These are phyloP conservation scores for Chaetomidium leptoderma DNA, from an alignment of 495 filamentous ascomycete genomes.

Conservation along the genomic window DNA sequence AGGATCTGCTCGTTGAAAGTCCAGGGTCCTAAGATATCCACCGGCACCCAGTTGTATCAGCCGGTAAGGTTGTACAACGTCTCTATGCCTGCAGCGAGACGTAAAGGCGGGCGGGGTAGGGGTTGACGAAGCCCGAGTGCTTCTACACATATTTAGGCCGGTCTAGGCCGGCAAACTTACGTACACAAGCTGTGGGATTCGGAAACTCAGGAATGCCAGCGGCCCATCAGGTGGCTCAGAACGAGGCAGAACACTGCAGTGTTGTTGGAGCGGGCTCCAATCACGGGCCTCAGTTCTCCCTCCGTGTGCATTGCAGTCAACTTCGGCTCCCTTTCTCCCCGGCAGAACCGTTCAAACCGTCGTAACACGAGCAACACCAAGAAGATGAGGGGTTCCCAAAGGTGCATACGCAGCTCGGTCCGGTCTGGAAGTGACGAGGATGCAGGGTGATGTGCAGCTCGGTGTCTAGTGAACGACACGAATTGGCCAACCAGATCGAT, in stretches of 20 bases:
- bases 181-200: background rate
- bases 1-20: background rate
- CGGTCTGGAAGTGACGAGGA: background rate
- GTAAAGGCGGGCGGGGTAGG: background rate
- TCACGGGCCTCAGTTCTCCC: constrained; percentile 7
- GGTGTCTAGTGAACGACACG: background rate
- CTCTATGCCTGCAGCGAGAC: background rate
- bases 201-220: background rate
- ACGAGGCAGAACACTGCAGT: background rate
- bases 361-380: background rate
- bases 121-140: background rate
- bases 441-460: background rate
- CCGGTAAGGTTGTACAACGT: background rate
- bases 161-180: background rate
- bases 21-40: background rate
- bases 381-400: constrained; percentile 31
- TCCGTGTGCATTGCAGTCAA: background rate
- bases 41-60: background rate
- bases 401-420: constrained; percentile 16
- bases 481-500: constrained; percentile 12
- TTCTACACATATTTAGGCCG: background rate
- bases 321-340: background rate
- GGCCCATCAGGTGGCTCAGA: background rate
- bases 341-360: background rate
- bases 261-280: constrained; percentile 20